Percentiles rank a stretch among this genome's conserved stretches.
These are phyloP conservation scores for Solanum hybrid DNA, from an alignment of 305 asterid genomes.

Conservation along the genomic window DNA sequence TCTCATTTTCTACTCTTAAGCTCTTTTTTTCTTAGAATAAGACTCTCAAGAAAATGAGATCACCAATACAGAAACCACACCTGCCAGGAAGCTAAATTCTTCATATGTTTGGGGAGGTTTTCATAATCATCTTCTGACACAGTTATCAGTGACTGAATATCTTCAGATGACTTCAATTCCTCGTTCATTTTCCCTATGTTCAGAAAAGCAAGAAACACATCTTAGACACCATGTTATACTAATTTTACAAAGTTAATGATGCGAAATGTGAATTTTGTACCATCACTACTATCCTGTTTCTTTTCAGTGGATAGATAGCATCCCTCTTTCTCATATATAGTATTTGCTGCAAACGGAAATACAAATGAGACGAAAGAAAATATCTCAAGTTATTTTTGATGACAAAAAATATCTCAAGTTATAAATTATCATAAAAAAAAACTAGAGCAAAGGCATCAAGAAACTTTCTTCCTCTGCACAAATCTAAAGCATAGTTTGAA, in stretches of 20 bases:
- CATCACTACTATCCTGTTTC: constrained; percentile 19
- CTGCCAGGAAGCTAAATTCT: constrained; percentile 77
- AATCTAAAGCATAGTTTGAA: background rate
- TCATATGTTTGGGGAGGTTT: constrained; percentile 68
- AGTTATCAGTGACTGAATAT: constrained; percentile 23
- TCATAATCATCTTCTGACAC: constrained; percentile 65
- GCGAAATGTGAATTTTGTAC: constrained; percentile 13
- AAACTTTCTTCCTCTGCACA: background rate
- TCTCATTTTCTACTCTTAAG: background rate
- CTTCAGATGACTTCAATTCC: constrained; percentile 23
- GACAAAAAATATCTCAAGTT: background rate
- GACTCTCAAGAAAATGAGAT: background rate
- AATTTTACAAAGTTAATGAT: background rate
- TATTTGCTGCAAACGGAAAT: constrained; percentile 34
- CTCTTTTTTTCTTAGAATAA: background rate
- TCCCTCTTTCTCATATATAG: constrained; percentile 22
- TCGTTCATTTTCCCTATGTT: constrained; percentile 24
- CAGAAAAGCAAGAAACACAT: constrained; percentile 10
- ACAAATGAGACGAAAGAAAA: background rate
- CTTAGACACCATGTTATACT: background rate
- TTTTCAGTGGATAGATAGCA: constrained; percentile 16
- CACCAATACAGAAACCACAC: constrained; percentile 24
- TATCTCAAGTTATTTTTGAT: background rate
- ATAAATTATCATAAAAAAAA: background rate
- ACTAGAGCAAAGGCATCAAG: background rate